phyloP scores from a whole-genome alignment of 768 basidiomycete genomes.

The Panellus pusillus region DNA sequence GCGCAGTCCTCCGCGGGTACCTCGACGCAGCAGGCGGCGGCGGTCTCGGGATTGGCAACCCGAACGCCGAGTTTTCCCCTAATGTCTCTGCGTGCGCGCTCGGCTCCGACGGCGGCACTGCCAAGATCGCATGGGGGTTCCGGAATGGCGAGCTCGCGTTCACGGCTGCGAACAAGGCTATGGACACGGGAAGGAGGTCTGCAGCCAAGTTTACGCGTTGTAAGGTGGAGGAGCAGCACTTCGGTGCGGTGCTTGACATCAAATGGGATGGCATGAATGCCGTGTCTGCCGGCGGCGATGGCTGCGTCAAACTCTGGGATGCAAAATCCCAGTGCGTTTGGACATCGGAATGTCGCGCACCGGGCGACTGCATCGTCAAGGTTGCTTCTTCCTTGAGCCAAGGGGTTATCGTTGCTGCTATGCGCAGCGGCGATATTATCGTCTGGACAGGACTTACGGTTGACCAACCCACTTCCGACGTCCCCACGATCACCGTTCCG shows the following conservation, averaged over 20 bases:
- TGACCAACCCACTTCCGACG: slow-evolving; percentile 19
- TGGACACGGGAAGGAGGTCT: slow-evolving; percentile 51
- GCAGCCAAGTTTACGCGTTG: slow-evolving; percentile 50
- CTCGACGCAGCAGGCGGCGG: slow-evolving; percentile 63
- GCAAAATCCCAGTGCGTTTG: slow-evolving; percentile 56
- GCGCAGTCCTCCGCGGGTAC: slow-evolving; percentile 68
- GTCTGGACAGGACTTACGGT: slow-evolving; percentile 51
- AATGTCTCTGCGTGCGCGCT: slow-evolving; percentile 61
- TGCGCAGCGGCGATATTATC: slow-evolving; percentile 56
- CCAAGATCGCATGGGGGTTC: slow-evolving; percentile 74
- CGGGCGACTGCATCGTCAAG: slow-evolving; percentile 52
- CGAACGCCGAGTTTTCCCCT: slow-evolving; percentile 72
- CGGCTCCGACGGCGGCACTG: slow-evolving; percentile 62
- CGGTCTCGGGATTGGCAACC: slow-evolving; percentile 68
- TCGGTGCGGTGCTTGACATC: slow-evolving; percentile 56
- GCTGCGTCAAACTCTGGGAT: slow-evolving; percentile 75
- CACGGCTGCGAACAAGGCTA: slow-evolving; percentile 54
- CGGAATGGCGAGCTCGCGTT: slow-evolving; percentile 66
- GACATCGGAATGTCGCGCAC: slow-evolving; percentile 49
- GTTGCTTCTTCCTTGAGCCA: slow-evolving; percentile 45
- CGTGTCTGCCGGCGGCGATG: slow-evolving; percentile 61
- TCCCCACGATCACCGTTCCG: slow-evolving; percentile 35
- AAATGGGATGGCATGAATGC: slow-evolving; percentile 49
- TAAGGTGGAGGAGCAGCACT: slow-evolving; percentile 57
- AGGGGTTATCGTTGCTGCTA: slow-evolving; percentile 50